These are phyloP conservation scores for Echeveria elegans DNA, from an alignment of 164 flowering plant species.

Conservation along the genomic window DNA sequence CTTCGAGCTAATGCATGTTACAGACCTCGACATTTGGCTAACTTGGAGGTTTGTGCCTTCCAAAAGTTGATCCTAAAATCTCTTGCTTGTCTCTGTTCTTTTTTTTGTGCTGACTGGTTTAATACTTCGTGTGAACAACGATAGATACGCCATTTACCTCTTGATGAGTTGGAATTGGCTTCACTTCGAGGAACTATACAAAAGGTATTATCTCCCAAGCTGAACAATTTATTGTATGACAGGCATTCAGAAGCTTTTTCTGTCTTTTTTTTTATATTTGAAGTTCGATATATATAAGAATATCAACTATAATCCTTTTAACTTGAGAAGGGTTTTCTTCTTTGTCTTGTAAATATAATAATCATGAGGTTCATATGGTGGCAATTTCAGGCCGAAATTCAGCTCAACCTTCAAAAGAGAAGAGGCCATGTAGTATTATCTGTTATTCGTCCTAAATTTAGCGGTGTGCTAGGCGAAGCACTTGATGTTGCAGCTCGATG, in stretches of 20 bases:
- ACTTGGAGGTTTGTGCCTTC: conserved; percentile 58
- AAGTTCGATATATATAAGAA: background rate
- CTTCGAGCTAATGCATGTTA: conserved; percentile 65
- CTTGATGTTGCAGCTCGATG: conserved; percentile 95
- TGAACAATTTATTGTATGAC: background rate
- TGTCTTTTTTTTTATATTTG: background rate
- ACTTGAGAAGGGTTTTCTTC: background rate
- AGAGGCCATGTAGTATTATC: conserved; percentile 88
- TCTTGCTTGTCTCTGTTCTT: background rate
- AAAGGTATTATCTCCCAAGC: conserved; percentile 40
- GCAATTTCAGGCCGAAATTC: conserved; percentile 79
- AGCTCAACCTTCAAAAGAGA: conserved; percentile 87
- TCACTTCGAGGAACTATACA: conserved; percentile 92
- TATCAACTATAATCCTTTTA: background rate
- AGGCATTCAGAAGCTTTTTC: background rate
- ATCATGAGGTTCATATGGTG: background rate
- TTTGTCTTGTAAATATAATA: background rate
- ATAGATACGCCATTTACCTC: conserved; percentile 79
- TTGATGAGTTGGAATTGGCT: conserved; percentile 95
- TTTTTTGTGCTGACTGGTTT: background rate
- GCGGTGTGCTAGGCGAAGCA: conserved; percentile 93
- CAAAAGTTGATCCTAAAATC: background rate
- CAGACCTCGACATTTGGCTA: conserved; percentile 63
- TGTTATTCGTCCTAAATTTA: conserved; percentile 87
- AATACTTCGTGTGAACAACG: background rate